Percentiles rank a stretch among this genome's conserved stretches.
These are phyloP conservation scores for Anisogramma anomala DNA, from an alignment of 2,329 filamentous ascomycete genomes.

Conservation along the genomic window DNA sequence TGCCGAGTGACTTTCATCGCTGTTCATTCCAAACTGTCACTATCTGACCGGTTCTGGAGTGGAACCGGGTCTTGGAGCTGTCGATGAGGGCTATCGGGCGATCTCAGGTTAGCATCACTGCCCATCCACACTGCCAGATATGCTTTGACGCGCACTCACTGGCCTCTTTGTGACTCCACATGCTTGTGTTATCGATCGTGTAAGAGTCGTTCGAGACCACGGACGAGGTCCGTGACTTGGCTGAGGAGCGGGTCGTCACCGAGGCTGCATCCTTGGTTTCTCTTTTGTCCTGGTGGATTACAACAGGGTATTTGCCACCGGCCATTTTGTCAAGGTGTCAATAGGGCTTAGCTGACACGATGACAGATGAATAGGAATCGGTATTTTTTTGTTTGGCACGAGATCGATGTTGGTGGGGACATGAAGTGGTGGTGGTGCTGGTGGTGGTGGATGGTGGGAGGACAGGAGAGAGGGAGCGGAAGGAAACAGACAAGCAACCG, in stretches of 20 bases:
- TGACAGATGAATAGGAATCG: neutral
- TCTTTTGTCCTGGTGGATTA: slow-evolving; percentile 1
- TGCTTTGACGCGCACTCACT: neutral
- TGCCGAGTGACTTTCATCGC: neutral
- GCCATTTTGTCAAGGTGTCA: neutral
- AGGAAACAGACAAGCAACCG: neutral
- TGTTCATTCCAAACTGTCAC: slow-evolving; percentile 10
- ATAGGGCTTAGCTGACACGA: neutral
- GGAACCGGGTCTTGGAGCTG: slow-evolving; percentile 1
- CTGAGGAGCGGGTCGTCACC: slow-evolving; percentile 3
- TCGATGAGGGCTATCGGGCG: neutral
- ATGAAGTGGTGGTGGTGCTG: neutral
- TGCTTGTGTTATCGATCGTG: neutral
- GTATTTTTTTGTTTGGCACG: neutral
- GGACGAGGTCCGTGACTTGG: slow-evolving; percentile 2
- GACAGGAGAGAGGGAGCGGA: neutral
- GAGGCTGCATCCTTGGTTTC: slow-evolving; percentile 1
- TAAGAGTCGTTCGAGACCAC: slow-evolving; percentile 4
- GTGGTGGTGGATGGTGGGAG: neutral
- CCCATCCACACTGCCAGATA: neutral
- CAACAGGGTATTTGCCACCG: neutral
- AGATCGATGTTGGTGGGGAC: neutral
- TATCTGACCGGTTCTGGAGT: slow-evolving; percentile 7
- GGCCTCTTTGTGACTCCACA: neutral
- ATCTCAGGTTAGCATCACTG: neutral